A percentile compares a stretch with the other conserved stretches of the same genome.
Evolutionary conservation across 2,329 filamentous ascomycete genomes (phyloP).

Genomic region (Colletotrichum tabaci): DNA sequence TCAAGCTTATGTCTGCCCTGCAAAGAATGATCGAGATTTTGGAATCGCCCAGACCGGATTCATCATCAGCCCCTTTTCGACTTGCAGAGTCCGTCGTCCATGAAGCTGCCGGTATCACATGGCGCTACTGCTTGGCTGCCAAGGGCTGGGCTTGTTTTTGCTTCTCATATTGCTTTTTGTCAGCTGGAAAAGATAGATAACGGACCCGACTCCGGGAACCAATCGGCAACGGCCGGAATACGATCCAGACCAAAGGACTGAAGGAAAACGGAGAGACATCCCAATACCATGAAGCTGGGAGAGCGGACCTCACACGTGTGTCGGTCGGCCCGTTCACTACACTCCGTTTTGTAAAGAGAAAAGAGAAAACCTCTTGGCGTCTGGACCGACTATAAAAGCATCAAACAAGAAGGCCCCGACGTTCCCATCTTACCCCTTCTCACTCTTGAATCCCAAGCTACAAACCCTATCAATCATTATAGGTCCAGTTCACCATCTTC

Average conservation of each 20-base stretch:
- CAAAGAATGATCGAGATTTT: background rate
- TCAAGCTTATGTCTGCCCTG: background rate
- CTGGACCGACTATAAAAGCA: background rate
- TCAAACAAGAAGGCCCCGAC: background rate
- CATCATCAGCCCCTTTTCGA: background rate
- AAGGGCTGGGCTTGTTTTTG: background rate
- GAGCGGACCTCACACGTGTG: no score
- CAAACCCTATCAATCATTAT: no score
- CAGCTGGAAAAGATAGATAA: background rate
- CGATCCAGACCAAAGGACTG: background rate
- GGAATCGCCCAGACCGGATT: background rate
- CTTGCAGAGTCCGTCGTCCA: no score
- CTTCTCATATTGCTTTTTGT: background rate
- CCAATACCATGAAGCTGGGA: background rate
- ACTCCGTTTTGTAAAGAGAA: background rate
- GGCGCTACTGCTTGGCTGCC: background rate
- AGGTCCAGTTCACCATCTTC: background rate
- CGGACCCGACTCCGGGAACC: background rate
- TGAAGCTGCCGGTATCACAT: background rate
- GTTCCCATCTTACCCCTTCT: background rate
- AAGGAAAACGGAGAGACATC: background rate
- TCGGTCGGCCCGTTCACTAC: background rate
- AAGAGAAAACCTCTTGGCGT: slow-evolving; percentile 8
- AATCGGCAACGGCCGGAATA: background rate
- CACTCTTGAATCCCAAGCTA: background rate